These are phyloP conservation scores for Rhynchospora breviuscula DNA, from an alignment of 176 grass and related monocot species.

Conservation along the genomic window DNA sequence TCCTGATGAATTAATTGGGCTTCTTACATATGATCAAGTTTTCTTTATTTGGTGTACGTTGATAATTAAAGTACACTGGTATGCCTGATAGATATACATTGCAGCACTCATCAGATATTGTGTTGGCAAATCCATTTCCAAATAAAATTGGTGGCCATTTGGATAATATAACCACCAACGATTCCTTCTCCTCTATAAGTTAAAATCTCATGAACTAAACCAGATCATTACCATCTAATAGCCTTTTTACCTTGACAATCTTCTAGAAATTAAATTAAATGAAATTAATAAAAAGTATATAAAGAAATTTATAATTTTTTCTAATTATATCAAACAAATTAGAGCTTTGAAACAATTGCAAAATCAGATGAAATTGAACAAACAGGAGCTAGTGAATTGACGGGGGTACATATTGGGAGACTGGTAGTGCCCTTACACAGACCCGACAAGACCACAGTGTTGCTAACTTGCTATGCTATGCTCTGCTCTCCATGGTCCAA, in stretches of 20 bases:
- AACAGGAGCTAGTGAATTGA: not conserved
- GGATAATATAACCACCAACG: too few species aligned
- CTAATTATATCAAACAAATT: not conserved
- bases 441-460: not conserved
- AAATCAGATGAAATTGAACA: not conserved
- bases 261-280: not conserved
- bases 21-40: not conserved
- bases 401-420: not conserved
- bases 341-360: not conserved
- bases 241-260: not conserved
- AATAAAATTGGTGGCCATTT: not conserved
- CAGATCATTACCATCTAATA: not conserved
- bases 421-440: not conserved
- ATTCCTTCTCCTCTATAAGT: not conserved
- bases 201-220: not conserved
- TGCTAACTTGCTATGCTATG: not conserved
- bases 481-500: not conserved
- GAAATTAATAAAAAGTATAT: not conserved
- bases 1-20: not conserved
- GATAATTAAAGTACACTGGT: not conserved
- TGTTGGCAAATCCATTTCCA: not conserved
- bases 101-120: not conserved
- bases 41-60: not conserved
- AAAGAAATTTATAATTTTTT: not conserved
- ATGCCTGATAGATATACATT: not conserved